Evolutionary conservation across 1,284 basidiomycete genomes (phyloP).

Genomic region (Cryptococcus floricola): DNA sequence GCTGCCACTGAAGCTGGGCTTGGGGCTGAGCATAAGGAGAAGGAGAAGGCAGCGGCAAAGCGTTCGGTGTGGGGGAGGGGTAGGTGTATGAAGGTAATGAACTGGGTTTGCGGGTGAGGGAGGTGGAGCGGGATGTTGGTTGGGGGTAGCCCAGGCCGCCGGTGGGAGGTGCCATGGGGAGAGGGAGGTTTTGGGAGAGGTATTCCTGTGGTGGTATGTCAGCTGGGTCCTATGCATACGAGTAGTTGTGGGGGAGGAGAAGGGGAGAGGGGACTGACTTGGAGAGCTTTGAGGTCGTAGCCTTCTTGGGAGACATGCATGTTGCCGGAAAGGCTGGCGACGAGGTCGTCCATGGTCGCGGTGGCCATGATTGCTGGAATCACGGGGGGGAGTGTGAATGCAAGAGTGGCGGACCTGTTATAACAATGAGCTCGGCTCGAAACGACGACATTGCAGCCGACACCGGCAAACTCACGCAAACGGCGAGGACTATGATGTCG

Average conservation of each 20-base stretch:
- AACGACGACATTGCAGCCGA: not conserved
- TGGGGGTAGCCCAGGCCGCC: constrained; percentile 4
- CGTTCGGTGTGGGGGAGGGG: not conserved
- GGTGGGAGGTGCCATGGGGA: constrained; percentile 1
- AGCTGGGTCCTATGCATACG: not conserved
- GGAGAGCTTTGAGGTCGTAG: constrained; percentile 47
- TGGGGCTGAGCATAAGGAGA: constrained; percentile 10
- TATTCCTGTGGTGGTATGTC: constrained; percentile 7
- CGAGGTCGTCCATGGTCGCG: constrained; percentile 40
- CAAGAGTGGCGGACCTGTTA: not conserved
- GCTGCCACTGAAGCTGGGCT: not conserved
- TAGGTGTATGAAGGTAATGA: constrained; percentile 14
- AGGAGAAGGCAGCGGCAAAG: not conserved
- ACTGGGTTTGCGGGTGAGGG: constrained; percentile 10
- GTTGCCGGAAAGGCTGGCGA: constrained; percentile 33
- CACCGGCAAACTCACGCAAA: too few species aligned
- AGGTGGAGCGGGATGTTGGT: constrained; percentile 9
- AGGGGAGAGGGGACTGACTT: constrained; percentile 53
- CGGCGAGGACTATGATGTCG: too few species aligned
- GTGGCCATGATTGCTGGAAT: constrained; percentile 4
- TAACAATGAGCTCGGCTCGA: not conserved
- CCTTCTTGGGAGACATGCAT: constrained; percentile 42
- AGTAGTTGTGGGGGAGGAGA: not conserved
- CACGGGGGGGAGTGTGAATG: not conserved
- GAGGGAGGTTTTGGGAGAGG: constrained; percentile 10